Evolutionary conservation across 495 filamentous ascomycete species (phyloP), one percentile per base, ranked within the genome.

Genomic region (Haplographium delicatum): DNA sequence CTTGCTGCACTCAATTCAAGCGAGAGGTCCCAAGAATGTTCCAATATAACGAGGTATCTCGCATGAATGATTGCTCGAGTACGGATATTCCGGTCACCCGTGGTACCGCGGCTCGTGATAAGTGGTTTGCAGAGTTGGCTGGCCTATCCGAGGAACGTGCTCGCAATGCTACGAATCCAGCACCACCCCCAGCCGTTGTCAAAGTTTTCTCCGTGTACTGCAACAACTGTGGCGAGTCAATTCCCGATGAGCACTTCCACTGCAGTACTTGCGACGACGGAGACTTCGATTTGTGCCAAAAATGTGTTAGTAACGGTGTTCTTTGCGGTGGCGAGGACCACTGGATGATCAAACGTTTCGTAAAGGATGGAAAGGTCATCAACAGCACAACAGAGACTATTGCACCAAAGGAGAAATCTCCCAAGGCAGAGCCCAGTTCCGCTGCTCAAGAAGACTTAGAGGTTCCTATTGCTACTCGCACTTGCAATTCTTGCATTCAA

Each of bases 181-280:
- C 19, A 23, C 22, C 25, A 15, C 16, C 20, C 13, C 31, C 25
- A 27, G 24, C 49, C 1, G 38, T 37, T 19, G 23, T 33, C 26
- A 40, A 48, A 38, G 26, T 68, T 18, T 81, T 77, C 64, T 81
- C 78, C 28, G 89, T 98, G 44, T 95, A 85, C 72, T 99, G 93
- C 79, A 96, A 99, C 69, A 77, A 81, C 60, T 99, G 93, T 62
- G 81, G 91, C 47, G 68, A 68, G 19, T 76, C 81, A 27, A 88
- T 96, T 58, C 73, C 82, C 27, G 81, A 89, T 56, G 79, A 78
- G 19, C 93, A 99, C 62, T 99, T 87, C 65, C 93, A 99, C 68
- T 99, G 93, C 72, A 85, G 86, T 59, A 85, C 82, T 47, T 99
- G 94, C 66, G 88, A 96, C 54, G 74, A 84, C 44, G 93, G 93